Evolutionary conservation across 2,329 filamentous ascomycete species (phyloP).

Genomic region (Aspergillus flavus): DNA sequence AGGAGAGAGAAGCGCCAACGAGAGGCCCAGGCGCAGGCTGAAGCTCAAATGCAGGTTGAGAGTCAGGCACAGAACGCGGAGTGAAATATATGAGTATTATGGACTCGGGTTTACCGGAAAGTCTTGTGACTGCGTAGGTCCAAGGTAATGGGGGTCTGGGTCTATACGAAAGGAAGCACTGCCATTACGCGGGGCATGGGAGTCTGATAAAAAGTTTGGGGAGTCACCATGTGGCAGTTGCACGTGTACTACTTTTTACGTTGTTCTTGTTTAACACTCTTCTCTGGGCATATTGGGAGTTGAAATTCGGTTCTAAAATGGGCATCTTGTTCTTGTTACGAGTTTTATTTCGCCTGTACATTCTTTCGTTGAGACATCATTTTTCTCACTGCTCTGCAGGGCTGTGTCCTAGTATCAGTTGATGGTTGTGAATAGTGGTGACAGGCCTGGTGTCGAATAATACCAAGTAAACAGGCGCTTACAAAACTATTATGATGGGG

Average conservation of each 20-base stretch:
- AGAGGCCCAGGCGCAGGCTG: conserved; percentile 24
- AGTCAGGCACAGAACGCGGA: conserved; percentile 17
- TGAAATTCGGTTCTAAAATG: conserved; percentile 17
- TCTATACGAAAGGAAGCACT: background rate
- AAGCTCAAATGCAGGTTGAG: conserved; percentile 16
- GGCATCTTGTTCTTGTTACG: conserved; percentile 2
- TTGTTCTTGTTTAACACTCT: conserved; percentile 35
- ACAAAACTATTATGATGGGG: background rate
- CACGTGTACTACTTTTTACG: conserved; percentile 21
- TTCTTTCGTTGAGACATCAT: conserved; percentile 11
- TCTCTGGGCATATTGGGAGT: conserved; percentile 36
- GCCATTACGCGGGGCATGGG: conserved; percentile 9
- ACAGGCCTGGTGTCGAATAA: background rate
- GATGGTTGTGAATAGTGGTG: background rate
- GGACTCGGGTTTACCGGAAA: too few relatives aligned
- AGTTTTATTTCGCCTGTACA: background rate
- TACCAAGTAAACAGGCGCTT: background rate
- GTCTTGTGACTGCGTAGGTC: background rate
- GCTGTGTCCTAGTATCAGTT: background rate
- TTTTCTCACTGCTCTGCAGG: background rate
- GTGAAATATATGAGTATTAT: conserved; percentile 8
- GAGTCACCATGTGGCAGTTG: conserved; percentile 14
- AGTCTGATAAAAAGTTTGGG: background rate
- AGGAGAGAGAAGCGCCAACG: conserved; percentile 52
- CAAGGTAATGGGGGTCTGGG: background rate